phyloP scores from a whole-genome alignment of 169 alveolate genomes.

The Miamiensis avidus region DNA sequence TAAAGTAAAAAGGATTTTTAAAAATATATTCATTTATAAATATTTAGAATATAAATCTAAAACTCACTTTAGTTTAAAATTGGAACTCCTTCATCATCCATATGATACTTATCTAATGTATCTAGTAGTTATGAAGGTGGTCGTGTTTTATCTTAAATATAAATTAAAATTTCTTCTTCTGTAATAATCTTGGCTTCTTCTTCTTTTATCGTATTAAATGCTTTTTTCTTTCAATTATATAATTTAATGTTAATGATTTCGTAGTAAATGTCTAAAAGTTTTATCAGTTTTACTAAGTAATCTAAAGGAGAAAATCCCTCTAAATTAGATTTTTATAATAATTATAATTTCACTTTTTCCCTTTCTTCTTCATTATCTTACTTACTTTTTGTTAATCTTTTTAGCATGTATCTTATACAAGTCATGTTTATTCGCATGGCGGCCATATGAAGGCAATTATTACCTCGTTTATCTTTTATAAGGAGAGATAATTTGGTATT shows the following conservation, averaged over 20 bases:
- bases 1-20: too few species aligned
- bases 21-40: too few species aligned
- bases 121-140: background rate
- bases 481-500: constrained; percentile 3
- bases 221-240: background rate
- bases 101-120: too few species aligned
- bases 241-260: too few species aligned
- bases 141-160: background rate
- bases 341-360: background rate
- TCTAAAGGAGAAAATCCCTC: background rate
- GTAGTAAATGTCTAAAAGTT: too few species aligned
- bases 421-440: constrained; percentile 31
- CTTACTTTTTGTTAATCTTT: background rate
- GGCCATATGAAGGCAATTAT: constrained; percentile 22
- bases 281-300: background rate
- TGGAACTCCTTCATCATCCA: too few species aligned
- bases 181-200: background rate
- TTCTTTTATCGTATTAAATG: background rate
- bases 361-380: background rate
- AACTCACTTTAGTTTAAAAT: too few species aligned
- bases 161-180: background rate
- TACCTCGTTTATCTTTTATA: constrained; percentile 19
- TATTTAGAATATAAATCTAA: too few species aligned
- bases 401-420: constrained; percentile 24
- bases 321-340: too few species aligned